Evolutionary conservation across 2,329 filamentous ascomycete species (phyloP).

Genomic region (Cladophialophora yegresii): DNA sequence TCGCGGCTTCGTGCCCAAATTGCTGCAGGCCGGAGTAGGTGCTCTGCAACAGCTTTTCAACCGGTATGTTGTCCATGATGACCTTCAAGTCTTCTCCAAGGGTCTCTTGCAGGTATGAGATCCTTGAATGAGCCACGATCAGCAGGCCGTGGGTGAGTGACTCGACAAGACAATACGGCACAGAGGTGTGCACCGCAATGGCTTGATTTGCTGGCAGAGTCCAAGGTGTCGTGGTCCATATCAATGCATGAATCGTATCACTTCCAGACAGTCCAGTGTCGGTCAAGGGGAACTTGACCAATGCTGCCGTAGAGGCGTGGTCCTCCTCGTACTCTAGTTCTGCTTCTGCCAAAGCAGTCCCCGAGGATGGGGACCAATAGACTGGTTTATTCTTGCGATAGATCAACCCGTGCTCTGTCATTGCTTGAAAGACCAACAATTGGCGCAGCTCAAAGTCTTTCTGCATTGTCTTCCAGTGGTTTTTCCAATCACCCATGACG

Average conservation of each 20-base stretch:
- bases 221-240: constrained; percentile 99
- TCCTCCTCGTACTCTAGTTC: constrained; percentile 67
- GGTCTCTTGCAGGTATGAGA: constrained; percentile 60
- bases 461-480: constrained; percentile 65
- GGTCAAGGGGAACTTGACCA: constrained; percentile 69
- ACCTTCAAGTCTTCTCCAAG: constrained; percentile 48
- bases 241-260: constrained; percentile 70
- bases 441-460: constrained; percentile 63
- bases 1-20: constrained; percentile 62
- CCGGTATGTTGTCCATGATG: constrained; percentile 56
- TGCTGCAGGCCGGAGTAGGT: constrained; percentile 67
- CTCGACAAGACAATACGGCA: constrained; percentile 71
- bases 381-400: constrained; percentile 65
- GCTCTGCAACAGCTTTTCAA: constrained; percentile 63
- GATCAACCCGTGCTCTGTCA: constrained; percentile 64
- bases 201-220: constrained; percentile 90
- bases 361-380: constrained; percentile 67
- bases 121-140: constrained; percentile 70
- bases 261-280: constrained; percentile 46
- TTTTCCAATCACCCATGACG: constrained; percentile 66
- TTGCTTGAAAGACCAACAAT: constrained; percentile 60
- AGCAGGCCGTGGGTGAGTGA: constrained; percentile 60
- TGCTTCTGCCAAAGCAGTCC: constrained; percentile 64
- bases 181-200: constrained; percentile 74
- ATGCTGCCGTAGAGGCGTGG: constrained; percentile 61